phyloP scores from a whole-genome alignment of 257 asterid species.

The Oldenlandia corymbosa region DNA sequence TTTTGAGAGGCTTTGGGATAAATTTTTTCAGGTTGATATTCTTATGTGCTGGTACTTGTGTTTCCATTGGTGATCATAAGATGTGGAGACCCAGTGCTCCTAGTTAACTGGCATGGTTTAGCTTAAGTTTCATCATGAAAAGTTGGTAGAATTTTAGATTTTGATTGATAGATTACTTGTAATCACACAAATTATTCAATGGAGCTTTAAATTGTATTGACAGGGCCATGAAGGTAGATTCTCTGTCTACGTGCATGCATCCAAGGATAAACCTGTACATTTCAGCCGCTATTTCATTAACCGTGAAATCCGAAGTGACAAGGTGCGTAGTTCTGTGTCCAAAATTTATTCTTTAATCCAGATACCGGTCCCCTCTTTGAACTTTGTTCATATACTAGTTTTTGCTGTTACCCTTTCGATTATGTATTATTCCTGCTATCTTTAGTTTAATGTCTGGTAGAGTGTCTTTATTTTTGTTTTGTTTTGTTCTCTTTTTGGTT shows the following conservation, averaged over 20 bases:
- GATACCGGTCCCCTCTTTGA: neutral
- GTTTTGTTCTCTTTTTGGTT: too few relatives aligned
- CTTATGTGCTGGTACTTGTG: neutral
- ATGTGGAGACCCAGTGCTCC: too few relatives aligned
- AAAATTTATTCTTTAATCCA: neutral
- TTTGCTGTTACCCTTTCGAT: neutral
- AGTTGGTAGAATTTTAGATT: neutral
- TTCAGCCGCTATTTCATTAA: conserved; percentile 90
- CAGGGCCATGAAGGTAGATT: conserved; percentile 99
- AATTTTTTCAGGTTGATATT: conserved; percentile 74
- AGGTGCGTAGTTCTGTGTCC: conserved; percentile 45
- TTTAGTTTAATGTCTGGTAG: too few relatives aligned
- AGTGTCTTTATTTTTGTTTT: too few relatives aligned
- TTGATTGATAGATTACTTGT: neutral
- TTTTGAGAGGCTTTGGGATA: conserved; percentile 96
- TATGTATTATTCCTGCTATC: neutral
- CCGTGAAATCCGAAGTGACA: conserved; percentile 86
- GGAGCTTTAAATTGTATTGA: conserved; percentile 6
- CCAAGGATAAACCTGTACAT: conserved; percentile 89
- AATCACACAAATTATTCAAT: neutral
- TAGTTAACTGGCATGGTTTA: neutral
- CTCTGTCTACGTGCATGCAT: conserved; percentile 95
- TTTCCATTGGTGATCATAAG: neutral
- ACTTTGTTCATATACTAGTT: neutral
- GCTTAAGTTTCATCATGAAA: neutral